Conservation (phyloP, 768 basidiomycete species). For the Naganishia friedmannii region DNA sequence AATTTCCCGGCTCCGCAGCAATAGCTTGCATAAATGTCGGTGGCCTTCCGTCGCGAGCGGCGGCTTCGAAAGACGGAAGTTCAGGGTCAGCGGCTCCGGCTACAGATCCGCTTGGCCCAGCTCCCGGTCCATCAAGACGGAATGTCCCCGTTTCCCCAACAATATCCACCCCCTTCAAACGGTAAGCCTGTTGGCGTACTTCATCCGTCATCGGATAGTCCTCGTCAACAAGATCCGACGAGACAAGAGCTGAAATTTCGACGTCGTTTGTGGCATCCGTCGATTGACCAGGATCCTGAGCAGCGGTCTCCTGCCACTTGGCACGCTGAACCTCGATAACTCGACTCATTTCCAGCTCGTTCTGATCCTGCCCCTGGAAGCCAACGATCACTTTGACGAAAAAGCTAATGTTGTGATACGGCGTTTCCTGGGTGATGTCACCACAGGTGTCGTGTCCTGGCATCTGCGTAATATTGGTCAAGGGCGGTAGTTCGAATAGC, state of each 20-base stretch:
- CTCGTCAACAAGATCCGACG: slow-evolving; percentile 3
- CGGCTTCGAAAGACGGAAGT: slow-evolving; percentile 44
- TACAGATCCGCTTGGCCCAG: slow-evolving; percentile 2
- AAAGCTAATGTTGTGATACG: slow-evolving; percentile 80
- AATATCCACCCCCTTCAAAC: slow-evolving; percentile 46
- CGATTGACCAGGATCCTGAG: background rate
- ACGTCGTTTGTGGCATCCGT: background rate
- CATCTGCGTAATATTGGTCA: slow-evolving; percentile 51
- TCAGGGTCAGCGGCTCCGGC: slow-evolving; percentile 31
- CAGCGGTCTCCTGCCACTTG: background rate
- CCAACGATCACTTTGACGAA: slow-evolving; percentile 66
- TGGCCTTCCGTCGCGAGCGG: slow-evolving; percentile 17
- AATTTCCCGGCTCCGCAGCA: slow-evolving; percentile 41
- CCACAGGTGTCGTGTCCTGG: slow-evolving; percentile 60
- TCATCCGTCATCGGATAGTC: slow-evolving; percentile 37
- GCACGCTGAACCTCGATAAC: background rate
- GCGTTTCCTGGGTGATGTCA: slow-evolving; percentile 73
- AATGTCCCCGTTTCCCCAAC: slow-evolving; percentile 44
- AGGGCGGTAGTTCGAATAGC: slow-evolving; percentile 70
- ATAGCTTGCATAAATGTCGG: slow-evolving; percentile 25
- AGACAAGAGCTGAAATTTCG: background rate
- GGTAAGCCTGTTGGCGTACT: slow-evolving; percentile 40
- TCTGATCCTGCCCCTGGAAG: background rate
- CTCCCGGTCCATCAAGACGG: slow-evolving; percentile 18
- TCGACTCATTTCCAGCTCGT: background rate